Conservation (phyloP, 805 yeast genomes). For the Pichia cabralensis region DNA sequence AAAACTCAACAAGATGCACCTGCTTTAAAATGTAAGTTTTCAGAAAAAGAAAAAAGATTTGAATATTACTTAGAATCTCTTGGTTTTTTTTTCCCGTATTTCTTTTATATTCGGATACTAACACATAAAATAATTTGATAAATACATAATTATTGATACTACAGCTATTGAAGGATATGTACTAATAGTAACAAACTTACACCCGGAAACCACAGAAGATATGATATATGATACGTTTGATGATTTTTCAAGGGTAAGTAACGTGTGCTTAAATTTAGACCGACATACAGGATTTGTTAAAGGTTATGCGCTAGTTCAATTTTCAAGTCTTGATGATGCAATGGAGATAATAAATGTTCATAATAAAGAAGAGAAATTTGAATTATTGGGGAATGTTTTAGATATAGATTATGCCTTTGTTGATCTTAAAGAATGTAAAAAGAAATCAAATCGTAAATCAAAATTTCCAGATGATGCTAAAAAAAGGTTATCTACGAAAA, state of each 20-base stretch:
- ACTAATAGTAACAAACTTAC: constrained; percentile 29
- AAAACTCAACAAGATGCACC: constrained; percentile 5
- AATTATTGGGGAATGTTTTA: constrained; percentile 25
- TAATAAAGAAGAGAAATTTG: constrained; percentile 19
- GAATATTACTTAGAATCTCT: too few species aligned
- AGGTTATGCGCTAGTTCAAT: constrained; percentile 35
- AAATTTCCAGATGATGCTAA: too few species aligned
- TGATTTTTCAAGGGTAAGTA: constrained; percentile 30
- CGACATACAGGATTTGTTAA: constrained; percentile 34
- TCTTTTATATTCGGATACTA: too few species aligned
- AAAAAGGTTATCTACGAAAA: too few species aligned
- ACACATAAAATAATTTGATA: too few species aligned
- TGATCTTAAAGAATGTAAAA: too few species aligned
- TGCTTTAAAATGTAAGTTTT: constrained; percentile 9
- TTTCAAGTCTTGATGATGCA: constrained; percentile 25
- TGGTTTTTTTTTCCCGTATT: too few species aligned
- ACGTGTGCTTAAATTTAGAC: constrained; percentile 32
- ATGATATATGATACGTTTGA: constrained; percentile 31
- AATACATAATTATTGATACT: not conserved
- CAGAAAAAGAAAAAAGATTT: too few species aligned
- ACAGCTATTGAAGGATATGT: constrained; percentile 36
- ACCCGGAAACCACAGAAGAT: constrained; percentile 38
- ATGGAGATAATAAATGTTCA: constrained; percentile 19
- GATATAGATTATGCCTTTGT: constrained; percentile 32
- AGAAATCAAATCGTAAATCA: too few species aligned